Percentiles rank a stretch among this genome's conserved stretches.
These are phyloP conservation scores for Ilex asprella DNA, from an alignment of 257 asterid genomes.

Conservation along the genomic window DNA sequence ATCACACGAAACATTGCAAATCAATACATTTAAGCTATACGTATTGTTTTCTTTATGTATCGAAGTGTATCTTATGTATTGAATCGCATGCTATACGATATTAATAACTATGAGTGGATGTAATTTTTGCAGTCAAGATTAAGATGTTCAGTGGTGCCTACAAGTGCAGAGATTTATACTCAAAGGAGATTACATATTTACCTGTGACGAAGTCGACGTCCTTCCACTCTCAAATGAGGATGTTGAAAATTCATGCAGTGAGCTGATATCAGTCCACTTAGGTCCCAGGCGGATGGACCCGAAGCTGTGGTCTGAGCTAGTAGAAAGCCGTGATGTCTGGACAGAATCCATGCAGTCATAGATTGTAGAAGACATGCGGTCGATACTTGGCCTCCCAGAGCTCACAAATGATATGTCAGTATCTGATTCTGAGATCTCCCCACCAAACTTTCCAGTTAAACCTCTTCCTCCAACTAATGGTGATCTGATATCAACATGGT, in stretches of 20 bases:
- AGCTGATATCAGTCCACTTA: conserved; percentile 40
- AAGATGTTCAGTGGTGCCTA: no score
- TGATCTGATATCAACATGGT: conserved; percentile 33
- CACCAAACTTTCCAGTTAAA: conserved; percentile 28
- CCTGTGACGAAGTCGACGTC: not conserved
- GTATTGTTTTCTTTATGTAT: no score
- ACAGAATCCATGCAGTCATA: conserved; percentile 34
- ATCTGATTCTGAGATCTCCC: conserved; percentile 49
- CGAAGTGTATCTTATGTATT: no score
- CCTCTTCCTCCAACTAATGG: conserved; percentile 44
- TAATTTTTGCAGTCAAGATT: no score
- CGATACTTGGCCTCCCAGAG: conserved; percentile 63
- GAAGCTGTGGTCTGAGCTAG: conserved; percentile 63
- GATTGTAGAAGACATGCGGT: conserved; percentile 27
- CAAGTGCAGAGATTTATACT: no score
- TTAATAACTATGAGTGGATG: no score
- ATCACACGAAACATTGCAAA: no score
- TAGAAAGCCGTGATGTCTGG: conserved; percentile 40
- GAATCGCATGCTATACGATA: no score
- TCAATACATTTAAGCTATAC: no score
- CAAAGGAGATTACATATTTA: not conserved
- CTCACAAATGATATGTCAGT: conserved; percentile 58
- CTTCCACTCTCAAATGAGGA: conserved; percentile 62
- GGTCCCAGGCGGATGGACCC: conserved; percentile 41
- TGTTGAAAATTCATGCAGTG: conserved; percentile 42